Evolutionary conservation across 306 rosid genomes (phyloP).

Genomic region (Cyamopsis tetragonoloba): DNA sequence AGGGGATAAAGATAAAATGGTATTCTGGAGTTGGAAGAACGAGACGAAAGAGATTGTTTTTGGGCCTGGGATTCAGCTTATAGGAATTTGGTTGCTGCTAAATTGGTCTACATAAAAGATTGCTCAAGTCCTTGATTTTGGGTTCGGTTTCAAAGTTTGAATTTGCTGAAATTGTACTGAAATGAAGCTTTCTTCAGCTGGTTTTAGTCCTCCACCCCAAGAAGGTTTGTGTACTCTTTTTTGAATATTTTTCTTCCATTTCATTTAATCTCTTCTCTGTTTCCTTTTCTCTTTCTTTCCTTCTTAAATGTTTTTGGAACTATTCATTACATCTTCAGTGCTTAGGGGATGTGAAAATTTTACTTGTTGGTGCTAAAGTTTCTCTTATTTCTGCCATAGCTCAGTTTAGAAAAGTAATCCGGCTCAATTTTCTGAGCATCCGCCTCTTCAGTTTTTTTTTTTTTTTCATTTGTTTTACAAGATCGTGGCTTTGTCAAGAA

Average conservation of each 20-base stretch:
- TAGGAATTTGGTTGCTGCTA: constrained; percentile 32
- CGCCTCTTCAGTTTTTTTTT: constrained; percentile 4
- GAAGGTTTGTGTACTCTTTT: constrained; percentile 56
- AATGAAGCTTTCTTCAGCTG: constrained; percentile 89
- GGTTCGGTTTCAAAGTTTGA: constrained; percentile 29
- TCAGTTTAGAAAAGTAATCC: constrained; percentile 22
- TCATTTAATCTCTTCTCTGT: neutral
- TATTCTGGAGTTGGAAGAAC: constrained; percentile 32
- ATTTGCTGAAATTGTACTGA: constrained; percentile 29
- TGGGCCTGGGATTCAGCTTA: constrained; percentile 33
- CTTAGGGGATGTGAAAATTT: neutral
- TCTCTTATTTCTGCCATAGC: constrained; percentile 20
- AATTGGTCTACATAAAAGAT: constrained; percentile 32
- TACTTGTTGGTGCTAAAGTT: neutral
- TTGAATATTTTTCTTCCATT: constrained; percentile 3
- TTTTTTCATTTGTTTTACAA: constrained; percentile 16
- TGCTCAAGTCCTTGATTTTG: constrained; percentile 32
- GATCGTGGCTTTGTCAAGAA: constrained; percentile 26
- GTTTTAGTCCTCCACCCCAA: constrained; percentile 75
- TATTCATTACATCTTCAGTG: constrained; percentile 4
- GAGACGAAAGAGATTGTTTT: constrained; percentile 29
- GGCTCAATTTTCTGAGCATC: constrained; percentile 17
- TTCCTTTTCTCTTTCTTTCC: constrained; percentile 15
- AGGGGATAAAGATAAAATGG: constrained; percentile 30
- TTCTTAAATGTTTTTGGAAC: constrained; percentile 26